phyloP scores from a whole-genome alignment of 2,329 filamentous ascomycete genomes.

The Metarhizium brunneum region DNA sequence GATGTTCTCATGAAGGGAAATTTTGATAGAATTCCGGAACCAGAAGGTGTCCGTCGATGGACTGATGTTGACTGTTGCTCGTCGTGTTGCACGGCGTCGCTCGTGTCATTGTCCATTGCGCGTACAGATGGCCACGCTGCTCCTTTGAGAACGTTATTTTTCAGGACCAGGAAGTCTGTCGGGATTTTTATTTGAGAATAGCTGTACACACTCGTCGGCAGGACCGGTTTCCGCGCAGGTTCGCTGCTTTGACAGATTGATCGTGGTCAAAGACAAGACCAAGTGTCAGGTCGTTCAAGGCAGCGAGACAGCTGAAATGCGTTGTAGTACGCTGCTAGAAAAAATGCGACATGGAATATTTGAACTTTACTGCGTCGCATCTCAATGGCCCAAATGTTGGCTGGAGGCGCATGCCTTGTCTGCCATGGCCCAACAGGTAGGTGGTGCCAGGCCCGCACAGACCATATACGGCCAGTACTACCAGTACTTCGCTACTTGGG shows the following conservation, averaged over 20 bases:
- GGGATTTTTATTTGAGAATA: not conserved
- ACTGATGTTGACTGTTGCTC: slow-evolving; percentile 10
- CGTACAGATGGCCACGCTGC: not conserved
- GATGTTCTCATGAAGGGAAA: slow-evolving; percentile 56
- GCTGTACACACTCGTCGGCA: not conserved
- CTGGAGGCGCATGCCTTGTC: too few species aligned
- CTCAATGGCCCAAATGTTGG: too few species aligned
- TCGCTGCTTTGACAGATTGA: not conserved
- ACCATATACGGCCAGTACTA: too few species aligned
- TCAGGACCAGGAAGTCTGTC: not conserved
- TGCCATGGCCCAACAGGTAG: too few species aligned
- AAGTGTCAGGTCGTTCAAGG: not conserved
- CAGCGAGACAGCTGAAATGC: not conserved
- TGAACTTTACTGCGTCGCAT: too few species aligned
- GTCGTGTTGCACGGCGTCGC: slow-evolving; percentile 1
- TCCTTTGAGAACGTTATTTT: not conserved
- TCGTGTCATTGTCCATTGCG: slow-evolving; percentile 6
- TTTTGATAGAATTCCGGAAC: slow-evolving; percentile 56
- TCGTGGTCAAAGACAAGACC: not conserved
- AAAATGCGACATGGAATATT: too few species aligned
- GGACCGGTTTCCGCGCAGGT: not conserved
- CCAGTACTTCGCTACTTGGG: too few species aligned
- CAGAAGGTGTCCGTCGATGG: slow-evolving; percentile 41
- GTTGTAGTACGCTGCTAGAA: not conserved
- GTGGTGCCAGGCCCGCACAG: too few species aligned